These are phyloP conservation scores for Wickerhamomyces strasburgensis DNA, from an alignment of 805 yeast species.

Conservation along the genomic window DNA sequence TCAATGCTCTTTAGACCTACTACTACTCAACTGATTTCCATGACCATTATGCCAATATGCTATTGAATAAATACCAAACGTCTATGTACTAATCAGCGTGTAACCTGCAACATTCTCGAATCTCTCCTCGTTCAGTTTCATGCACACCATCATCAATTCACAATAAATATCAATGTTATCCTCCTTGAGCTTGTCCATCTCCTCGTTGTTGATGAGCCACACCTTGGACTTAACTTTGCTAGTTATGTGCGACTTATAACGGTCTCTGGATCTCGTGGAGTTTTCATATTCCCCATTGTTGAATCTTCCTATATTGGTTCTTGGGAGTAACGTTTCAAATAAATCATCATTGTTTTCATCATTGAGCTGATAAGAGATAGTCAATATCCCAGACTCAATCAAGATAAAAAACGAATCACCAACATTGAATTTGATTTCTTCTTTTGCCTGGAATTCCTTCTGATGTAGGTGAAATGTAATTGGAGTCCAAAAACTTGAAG, in stretches of 20 bases:
- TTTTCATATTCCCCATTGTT: slow-evolving; percentile 11
- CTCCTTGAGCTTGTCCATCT: slow-evolving; percentile 40
- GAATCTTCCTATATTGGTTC: slow-evolving; percentile 50
- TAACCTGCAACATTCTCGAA: slow-evolving; percentile 74
- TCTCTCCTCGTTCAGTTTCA: slow-evolving; percentile 62
- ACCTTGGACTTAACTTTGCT: slow-evolving; percentile 60
- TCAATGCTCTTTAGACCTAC: too few species aligned
- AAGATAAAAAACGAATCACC: slow-evolving; percentile 40
- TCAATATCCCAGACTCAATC: slow-evolving; percentile 53
- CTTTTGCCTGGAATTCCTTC: slow-evolving; percentile 45
- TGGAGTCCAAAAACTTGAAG: slow-evolving; percentile 9
- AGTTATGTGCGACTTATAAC: slow-evolving; percentile 37
- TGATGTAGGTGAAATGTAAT: slow-evolving; percentile 23
- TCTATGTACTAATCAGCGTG: slow-evolving; percentile 53
- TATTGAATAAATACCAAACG: too few species aligned
- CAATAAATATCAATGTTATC: slow-evolving; percentile 52
- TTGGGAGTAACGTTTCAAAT: slow-evolving; percentile 44
- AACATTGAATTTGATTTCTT: slow-evolving; percentile 39
- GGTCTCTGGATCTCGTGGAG: slow-evolving; percentile 23
- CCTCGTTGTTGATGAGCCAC: slow-evolving; percentile 57
- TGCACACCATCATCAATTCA: slow-evolving; percentile 58
- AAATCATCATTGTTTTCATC: slow-evolving; percentile 20
- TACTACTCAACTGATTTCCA: too few species aligned
- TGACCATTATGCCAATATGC: too few species aligned
- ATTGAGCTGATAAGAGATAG: slow-evolving; percentile 45